A percentile compares a stretch with the other conserved stretches of the same genome.
Evolutionary conservation across 2,329 filamentous ascomycete species (phyloP).

Genomic region (Cordyceps farinosa): DNA sequence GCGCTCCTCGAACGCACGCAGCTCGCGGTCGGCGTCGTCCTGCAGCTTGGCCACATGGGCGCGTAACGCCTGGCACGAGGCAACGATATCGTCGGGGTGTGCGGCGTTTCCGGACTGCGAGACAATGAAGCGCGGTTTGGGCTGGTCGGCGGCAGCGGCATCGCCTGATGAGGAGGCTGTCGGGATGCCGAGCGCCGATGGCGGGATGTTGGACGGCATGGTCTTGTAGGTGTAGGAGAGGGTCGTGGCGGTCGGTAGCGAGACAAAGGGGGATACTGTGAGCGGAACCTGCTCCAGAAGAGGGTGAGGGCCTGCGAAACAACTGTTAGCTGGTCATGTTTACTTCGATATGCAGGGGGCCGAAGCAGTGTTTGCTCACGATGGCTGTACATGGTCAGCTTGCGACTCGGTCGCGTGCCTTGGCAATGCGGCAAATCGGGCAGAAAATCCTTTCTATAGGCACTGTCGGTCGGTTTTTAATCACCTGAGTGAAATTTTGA

Average conservation of each 20-base stretch:
- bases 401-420: neutral
- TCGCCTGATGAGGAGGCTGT: constrained; percentile 27
- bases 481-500: neutral
- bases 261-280: constrained; percentile 91
- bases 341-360: neutral
- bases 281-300: constrained; percentile 89
- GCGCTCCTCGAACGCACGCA: constrained; percentile 67
- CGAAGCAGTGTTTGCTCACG: constrained; percentile 27
- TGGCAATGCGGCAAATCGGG: neutral
- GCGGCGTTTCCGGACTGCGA: constrained; percentile 77
- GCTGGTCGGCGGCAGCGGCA: constrained; percentile 31
- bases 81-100: constrained; percentile 80
- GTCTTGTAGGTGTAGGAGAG: constrained; percentile 94
- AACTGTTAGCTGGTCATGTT: neutral
- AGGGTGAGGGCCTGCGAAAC: constrained; percentile 64
- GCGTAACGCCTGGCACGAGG: constrained; percentile 74
- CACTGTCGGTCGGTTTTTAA: no score
- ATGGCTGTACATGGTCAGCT: constrained; percentile 31
- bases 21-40: constrained; percentile 61
- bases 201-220: constrained; percentile 79
- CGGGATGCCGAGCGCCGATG: constrained; percentile 34
- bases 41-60: constrained; percentile 69
- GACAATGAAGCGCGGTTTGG: constrained; percentile 69
- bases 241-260: constrained; percentile 82
- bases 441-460: no score